These are phyloP conservation scores for Clarireedia hainanense DNA, from an alignment of 2,329 filamentous ascomycete species.

Conservation along the genomic window DNA sequence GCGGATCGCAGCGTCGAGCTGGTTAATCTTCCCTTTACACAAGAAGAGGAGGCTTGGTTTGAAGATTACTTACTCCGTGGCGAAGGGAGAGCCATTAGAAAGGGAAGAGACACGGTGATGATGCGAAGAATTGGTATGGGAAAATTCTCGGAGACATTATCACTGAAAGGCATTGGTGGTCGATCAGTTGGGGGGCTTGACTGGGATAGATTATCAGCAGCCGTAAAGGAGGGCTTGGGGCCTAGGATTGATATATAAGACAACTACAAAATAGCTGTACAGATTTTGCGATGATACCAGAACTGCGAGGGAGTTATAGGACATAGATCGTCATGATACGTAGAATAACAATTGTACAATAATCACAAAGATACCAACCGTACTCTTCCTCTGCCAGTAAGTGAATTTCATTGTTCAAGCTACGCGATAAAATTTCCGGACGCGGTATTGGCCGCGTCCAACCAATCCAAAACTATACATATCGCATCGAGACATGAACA, in stretches of 20 bases:
- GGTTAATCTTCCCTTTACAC: constrained; percentile 63
- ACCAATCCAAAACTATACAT: too few species aligned
- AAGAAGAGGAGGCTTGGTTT: constrained; percentile 66
- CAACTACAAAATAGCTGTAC: not conserved
- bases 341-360: not conserved
- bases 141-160: constrained; percentile 41
- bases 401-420: not conserved
- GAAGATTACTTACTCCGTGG: constrained; percentile 58
- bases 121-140: constrained; percentile 67
- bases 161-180: constrained; percentile 32
- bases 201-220: constrained; percentile 24
- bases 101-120: constrained; percentile 64
- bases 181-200: constrained; percentile 23
- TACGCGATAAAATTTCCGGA: not conserved
- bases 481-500: too few species aligned
- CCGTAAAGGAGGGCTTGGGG: constrained; percentile 26
- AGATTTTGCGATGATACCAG: constrained; percentile 9
- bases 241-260: constrained; percentile 15
- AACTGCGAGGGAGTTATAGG: constrained; percentile 9
- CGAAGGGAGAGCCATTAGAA: constrained; percentile 54
- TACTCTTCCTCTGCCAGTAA: not conserved
- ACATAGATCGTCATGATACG: not conserved
- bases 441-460: too few species aligned
- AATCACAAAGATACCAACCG: not conserved
- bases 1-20: constrained; percentile 59